Percentiles rank a stretch among this genome's conserved stretches.
These are phyloP conservation scores for Termitomyces sp. DNA, from an alignment of 768 basidiomycete species.

Conservation along the genomic window DNA sequence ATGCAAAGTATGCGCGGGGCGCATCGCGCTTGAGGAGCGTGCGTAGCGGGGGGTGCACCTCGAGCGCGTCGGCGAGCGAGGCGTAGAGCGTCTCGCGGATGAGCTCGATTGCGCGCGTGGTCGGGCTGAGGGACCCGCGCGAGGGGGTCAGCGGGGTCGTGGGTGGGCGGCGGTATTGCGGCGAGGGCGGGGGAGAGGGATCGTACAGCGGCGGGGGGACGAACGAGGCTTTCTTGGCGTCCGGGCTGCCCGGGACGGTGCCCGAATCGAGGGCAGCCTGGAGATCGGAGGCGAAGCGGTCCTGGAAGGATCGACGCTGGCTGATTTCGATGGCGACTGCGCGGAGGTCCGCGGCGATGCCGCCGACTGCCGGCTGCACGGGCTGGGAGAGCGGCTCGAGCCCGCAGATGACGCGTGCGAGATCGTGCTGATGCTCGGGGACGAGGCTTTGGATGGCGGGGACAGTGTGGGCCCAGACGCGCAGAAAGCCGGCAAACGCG, in stretches of 20 bases:
- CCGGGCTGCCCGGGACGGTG: constrained; percentile 18
- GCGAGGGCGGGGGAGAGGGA: constrained; percentile 7
- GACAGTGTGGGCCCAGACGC: constrained; percentile 67
- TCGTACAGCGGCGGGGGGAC: constrained; percentile 69
- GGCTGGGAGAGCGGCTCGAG: constrained; percentile 44
- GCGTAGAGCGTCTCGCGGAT: constrained; percentile 89
- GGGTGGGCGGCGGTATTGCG: not conserved
- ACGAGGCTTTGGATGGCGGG: constrained; percentile 54
- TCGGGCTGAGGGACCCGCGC: constrained; percentile 25
- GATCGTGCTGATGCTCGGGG: constrained; percentile 72
- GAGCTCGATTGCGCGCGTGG: constrained; percentile 63
- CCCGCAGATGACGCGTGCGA: constrained; percentile 73
- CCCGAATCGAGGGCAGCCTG: constrained; percentile 78
- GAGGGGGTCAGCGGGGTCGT: not conserved
- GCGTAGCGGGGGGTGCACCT: constrained; percentile 47
- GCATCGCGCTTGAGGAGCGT: constrained; percentile 55
- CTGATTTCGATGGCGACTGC: constrained; percentile 86
- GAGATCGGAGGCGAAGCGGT: constrained; percentile 66
- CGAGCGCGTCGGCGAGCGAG: constrained; percentile 65
- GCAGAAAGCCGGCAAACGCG: constrained; percentile 61
- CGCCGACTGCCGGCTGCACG: constrained; percentile 34
- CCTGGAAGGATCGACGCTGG: constrained; percentile 78
- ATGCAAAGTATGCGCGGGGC: constrained; percentile 72
- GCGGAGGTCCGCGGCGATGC: constrained; percentile 75
- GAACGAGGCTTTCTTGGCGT: constrained; percentile 51